Conservation (phyloP, 1,284 basidiomycete species). For the Ganoderma boninense region DNA sequence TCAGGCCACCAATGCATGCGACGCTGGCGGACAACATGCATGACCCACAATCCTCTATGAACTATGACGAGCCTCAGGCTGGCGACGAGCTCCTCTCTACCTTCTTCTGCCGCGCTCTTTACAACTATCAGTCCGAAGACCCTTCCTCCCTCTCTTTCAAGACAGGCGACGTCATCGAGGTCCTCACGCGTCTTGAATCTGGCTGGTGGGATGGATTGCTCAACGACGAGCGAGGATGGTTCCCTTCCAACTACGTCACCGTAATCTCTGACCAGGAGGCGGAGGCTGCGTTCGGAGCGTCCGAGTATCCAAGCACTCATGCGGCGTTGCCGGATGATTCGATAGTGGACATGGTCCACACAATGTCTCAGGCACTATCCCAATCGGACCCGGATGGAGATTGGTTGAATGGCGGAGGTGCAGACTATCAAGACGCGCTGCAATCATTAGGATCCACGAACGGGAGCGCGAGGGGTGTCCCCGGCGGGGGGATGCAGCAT, state of each 20-base stretch:
- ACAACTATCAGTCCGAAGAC: conserved; percentile 90
- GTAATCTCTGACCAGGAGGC: conserved; percentile 84
- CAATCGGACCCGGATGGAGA: conserved; percentile 44
- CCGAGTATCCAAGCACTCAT: conserved; percentile 47
- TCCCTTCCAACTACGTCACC: conserved; percentile 95
- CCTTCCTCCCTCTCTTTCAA: conserved; percentile 89
- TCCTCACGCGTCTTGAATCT: conserved; percentile 89
- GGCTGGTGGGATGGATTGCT: conserved; percentile 99
- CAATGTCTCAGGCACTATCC: conserved; percentile 51
- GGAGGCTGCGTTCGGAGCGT: conserved; percentile 65
- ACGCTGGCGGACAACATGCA: conserved; percentile 32
- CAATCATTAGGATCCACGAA: conserved; percentile 22
- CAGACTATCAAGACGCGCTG: conserved; percentile 28
- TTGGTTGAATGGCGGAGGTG: conserved; percentile 39
- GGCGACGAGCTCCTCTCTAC: conserved; percentile 64
- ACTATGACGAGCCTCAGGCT: conserved; percentile 29
- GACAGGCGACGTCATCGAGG: conserved; percentile 92
- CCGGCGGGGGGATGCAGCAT: conserved; percentile 45
- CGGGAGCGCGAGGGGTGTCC: conserved; percentile 22
- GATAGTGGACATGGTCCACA: conserved; percentile 59
- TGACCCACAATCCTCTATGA: conserved; percentile 28
- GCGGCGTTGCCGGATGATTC: conserved; percentile 42
- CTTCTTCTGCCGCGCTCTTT: conserved; percentile 92
- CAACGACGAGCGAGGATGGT: conserved; percentile 93
- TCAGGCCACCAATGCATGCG: conserved; percentile 26